These are phyloP conservation scores for Colletotrichum zoysiae DNA, from an alignment of 2,329 filamentous ascomycete genomes.

Conservation along the genomic window DNA sequence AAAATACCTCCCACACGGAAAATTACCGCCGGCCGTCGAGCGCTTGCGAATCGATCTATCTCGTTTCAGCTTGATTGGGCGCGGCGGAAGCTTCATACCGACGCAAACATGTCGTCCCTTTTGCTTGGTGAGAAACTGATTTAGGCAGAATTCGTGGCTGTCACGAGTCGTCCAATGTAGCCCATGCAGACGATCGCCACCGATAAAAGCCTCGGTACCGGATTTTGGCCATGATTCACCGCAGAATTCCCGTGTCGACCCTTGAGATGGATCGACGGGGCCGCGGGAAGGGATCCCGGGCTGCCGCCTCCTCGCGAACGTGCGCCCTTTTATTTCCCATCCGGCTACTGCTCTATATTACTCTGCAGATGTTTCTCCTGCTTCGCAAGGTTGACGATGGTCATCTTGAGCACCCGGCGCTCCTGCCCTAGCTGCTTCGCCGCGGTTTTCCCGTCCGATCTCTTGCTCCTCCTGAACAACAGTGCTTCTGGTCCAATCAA, in stretches of 20 bases:
- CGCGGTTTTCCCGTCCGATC: constrained; percentile 56
- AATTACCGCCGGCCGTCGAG: no score
- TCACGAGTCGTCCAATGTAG: not conserved
- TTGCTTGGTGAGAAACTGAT: not conserved
- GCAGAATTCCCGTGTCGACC: not conserved
- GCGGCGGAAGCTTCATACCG: constrained; percentile 15
- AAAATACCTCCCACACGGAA: not conserved
- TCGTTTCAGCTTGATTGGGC: not conserved
- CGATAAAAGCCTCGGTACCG: not conserved
- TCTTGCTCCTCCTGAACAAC: constrained; percentile 51
- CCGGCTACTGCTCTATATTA: not conserved
- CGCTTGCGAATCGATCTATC: not conserved
- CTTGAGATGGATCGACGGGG: not conserved
- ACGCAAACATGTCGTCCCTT: not conserved
- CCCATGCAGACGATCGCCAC: not conserved
- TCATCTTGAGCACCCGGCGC: constrained; percentile 53
- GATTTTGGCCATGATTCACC: not conserved
- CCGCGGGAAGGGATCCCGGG: not conserved
- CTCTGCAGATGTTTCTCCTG: constrained; percentile 46
- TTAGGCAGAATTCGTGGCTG: constrained; percentile 19
- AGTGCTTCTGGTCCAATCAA: constrained; percentile 51
- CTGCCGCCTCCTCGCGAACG: not conserved
- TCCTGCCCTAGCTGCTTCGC: constrained; percentile 54
- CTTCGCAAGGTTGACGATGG: constrained; percentile 52
- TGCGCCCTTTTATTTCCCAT: not conserved